Evolutionary conservation across 345 rosid species (phyloP).

Genomic region (Euclidium syriacum): DNA sequence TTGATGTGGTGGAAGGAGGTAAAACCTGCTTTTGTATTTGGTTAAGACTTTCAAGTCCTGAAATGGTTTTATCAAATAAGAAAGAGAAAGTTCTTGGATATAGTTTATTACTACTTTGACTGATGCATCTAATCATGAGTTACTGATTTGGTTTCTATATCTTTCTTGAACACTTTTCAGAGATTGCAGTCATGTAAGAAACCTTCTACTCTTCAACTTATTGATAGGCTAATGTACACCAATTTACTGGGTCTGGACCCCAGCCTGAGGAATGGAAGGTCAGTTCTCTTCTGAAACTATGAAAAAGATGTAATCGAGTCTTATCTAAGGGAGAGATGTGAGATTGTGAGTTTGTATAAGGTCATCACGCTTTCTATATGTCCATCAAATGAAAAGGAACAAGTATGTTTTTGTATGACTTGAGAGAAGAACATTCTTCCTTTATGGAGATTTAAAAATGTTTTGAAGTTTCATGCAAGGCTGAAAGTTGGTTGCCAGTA

Average conservation of each 20-base stretch:
- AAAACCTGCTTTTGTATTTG: background rate
- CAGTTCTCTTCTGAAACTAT: constrained; percentile 16
- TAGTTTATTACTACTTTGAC: background rate
- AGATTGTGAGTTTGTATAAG: background rate
- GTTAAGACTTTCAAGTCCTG: background rate
- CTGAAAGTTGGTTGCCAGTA: background rate
- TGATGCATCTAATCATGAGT: background rate
- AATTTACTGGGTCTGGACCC: constrained; percentile 78
- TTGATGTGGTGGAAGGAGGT: constrained; percentile 95
- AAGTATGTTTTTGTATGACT: background rate
- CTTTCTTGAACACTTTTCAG: constrained; percentile 36
- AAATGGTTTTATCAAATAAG: background rate
- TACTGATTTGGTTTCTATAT: background rate
- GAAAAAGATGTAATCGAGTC: background rate
- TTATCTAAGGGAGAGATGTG: too few relatives aligned
- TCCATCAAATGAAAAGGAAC: background rate
- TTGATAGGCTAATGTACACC: constrained; percentile 60
- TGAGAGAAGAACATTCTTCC: background rate
- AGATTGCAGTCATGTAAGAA: constrained; percentile 74
- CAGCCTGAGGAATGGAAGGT: constrained; percentile 82
- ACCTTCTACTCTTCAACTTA: constrained; percentile 71
- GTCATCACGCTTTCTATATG: background rate
- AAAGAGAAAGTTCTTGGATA: background rate
- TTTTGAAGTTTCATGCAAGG: background rate
- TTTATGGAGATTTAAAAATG: background rate